Evolutionary conservation across 345 rosid genomes (phyloP), one percentile per base, ranked within the genome.

Genomic region (thale cress (Arabidopsis thaliana)): DNA sequence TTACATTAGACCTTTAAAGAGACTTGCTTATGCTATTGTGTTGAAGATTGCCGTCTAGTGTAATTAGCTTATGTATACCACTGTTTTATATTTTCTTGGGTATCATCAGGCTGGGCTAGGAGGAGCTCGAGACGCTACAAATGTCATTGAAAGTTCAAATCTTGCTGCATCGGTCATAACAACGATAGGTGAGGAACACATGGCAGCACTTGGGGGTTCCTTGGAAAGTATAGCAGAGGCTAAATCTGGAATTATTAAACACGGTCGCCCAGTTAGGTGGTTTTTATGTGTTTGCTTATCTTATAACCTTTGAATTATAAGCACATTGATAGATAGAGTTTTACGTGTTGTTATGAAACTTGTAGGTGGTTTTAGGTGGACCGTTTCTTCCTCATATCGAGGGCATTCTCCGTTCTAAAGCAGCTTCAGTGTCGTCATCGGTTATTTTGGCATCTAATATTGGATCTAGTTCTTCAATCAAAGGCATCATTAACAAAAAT

Each of bases 61-160:
- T 46, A 4, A 28, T 12, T n/a, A 20, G 4, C 9, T 23, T 51
- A 28, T 36, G 48, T 66, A 0, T 25, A 30, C 1, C 67, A 46
- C 38, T 14, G 51, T 45, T 34, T 2, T 40, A 14, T 12, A 58
- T 33, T 23, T 42, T 67, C 2, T 25, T 78, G 67, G 23, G 30
- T 53, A 46, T 59, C 33, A 37, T 52, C 81, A 92, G 97, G 93
- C 93, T 71, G 96, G 97, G 24, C 82, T 94, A 57, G 97, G 98
- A 12, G 98, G 98, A 71, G 92, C 90, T 34, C 86, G 97, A 16
- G 99, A 95, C 65, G 97, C 97, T 33, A 95, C 99, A 0, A 92
- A 95, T 66, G 55, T 92, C 58, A 80, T 90, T 59, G 75, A 75
- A 74, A 79, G 88, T 66, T 74, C 89, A 38, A 87, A 68, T 67